Conservation (phyloP, 108 stramenopile species). For the Cyclostephanos tholiformis region DNA sequence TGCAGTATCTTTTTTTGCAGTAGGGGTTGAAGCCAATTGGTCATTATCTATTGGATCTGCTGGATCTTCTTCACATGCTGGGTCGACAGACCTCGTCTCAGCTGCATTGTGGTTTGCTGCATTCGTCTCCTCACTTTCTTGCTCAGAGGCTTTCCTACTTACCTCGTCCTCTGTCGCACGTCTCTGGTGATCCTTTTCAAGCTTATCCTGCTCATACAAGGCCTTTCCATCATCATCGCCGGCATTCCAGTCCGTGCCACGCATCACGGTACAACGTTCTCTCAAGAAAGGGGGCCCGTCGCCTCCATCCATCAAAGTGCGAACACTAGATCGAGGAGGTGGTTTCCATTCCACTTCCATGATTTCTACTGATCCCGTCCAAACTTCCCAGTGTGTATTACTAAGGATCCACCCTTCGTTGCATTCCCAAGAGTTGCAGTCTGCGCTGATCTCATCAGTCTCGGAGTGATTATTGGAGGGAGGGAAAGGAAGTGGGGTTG, state of each 20-base stretch:
- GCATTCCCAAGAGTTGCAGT: slow-evolving; percentile 58
- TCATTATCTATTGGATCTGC: slow-evolving; percentile 4
- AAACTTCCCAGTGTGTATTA: slow-evolving; percentile 68
- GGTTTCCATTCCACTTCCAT: slow-evolving; percentile 73
- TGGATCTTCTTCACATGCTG: slow-evolving; percentile 43
- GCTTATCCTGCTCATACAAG: slow-evolving; percentile 71
- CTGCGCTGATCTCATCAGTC: not conserved
- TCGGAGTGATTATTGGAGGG: slow-evolving; percentile 13
- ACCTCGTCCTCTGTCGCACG: slow-evolving; percentile 13
- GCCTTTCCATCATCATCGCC: slow-evolving; percentile 78
- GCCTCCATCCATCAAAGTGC: slow-evolving; percentile 84
- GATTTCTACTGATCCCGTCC: slow-evolving; percentile 65
- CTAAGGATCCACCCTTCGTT: slow-evolving; percentile 73
- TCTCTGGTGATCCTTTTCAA: slow-evolving; percentile 58
- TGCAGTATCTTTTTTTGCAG: slow-evolving; percentile 2
- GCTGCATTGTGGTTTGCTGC: slow-evolving; percentile 16
- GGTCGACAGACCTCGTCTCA: slow-evolving; percentile 27
- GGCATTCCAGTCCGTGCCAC: slow-evolving; percentile 72
- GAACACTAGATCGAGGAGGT: slow-evolving; percentile 65
- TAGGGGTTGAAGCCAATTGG: not conserved
- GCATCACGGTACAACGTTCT: slow-evolving; percentile 74
- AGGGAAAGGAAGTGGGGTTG: slow-evolving; percentile 53
- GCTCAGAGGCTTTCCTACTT: slow-evolving; percentile 22
- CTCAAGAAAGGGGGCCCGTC: slow-evolving; percentile 87
- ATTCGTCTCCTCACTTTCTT: slow-evolving; percentile 19